Evolutionary conservation across 2,329 filamentous ascomycete genomes (phyloP), one percentile per base, ranked within the genome.

Genomic region (Lachnellula cervina): DNA sequence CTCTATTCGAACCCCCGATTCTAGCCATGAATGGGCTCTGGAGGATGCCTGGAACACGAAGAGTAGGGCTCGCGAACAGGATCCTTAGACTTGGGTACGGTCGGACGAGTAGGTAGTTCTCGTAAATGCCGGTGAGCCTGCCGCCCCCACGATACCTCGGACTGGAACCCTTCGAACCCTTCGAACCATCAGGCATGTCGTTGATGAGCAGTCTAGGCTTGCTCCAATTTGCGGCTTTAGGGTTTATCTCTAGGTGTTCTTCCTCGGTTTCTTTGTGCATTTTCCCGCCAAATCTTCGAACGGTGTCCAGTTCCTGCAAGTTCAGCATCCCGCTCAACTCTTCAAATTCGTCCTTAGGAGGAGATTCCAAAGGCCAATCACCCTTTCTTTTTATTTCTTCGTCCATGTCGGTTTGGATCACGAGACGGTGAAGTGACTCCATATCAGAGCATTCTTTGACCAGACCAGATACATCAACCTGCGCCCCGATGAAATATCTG

Each of bases 251-350:
- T 5, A 79, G 74, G 14, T 60, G 49, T 34, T 76, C 75, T 5
- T 81, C 77, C 25, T 79, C 74, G 8, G 67, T 64, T 16, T 74
- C 68, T 34, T 71, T 66, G 63, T 88, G 84, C 76, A 87, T 83
- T 42, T 77, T 76, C 1, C 87, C 87, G 13, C 87, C 87, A 54
- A 75, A 77, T 53, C 77, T 79, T 2, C 83, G 78, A 0, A 88
- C 82, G 0, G 80, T 84, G 46, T 83, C 81, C 4, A 90, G 71
- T 67, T 91, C 88, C 1, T 77, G 70, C 11, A 81, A 75, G 54
- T 86, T 89, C 67, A 91, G 81, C 78, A 89, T 86, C 63, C 89
- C 84, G 52, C 78, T 81, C 28, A 91, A 73, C 44, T 84, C 78
- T 51, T 81, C 79, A 57, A 90, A 85, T 62, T 86, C 81, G 55